Conservation (phyloP, 164 flowering plant genomes). For the Euptelea pleiosperma region DNA sequence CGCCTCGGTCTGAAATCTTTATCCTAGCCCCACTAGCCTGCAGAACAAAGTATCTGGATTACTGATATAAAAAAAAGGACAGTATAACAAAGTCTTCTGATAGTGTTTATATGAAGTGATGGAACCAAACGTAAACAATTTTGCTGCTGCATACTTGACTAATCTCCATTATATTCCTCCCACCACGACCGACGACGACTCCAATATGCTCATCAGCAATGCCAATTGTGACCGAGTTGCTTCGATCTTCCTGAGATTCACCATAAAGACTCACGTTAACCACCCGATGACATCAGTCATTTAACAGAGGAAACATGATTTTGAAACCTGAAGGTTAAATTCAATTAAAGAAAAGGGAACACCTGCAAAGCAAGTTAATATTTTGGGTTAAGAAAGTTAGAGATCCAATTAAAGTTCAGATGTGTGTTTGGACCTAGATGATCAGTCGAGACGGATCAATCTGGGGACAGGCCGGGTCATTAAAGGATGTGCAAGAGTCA, state of each 20-base stretch:
- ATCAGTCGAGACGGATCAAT: no score
- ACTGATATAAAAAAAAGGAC: neutral
- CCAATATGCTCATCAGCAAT: constrained; percentile 94
- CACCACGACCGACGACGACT: constrained; percentile 90
- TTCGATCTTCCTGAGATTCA: constrained; percentile 59
- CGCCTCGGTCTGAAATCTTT: constrained; percentile 95
- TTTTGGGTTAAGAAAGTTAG: no score
- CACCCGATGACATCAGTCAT: constrained; percentile 13
- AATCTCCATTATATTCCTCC: constrained; percentile 82
- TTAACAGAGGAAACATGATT: no score
- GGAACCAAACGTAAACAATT: neutral
- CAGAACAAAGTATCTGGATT: constrained; percentile 20
- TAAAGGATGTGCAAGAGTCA: no score
- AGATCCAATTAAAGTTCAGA: no score
- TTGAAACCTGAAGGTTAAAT: no score
- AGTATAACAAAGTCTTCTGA: neutral
- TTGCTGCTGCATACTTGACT: constrained; percentile 55
- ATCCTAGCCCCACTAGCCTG: constrained; percentile 94
- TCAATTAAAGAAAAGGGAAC: no score
- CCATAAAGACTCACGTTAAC: constrained; percentile 6
- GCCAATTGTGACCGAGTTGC: constrained; percentile 73
- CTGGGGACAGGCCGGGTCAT: no score
- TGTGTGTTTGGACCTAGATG: no score
- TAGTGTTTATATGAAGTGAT: constrained; percentile 1
- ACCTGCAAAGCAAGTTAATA: no score